These are phyloP conservation scores for Nothomitra cinnamomea DNA, from an alignment of 2,329 filamentous ascomycete species.

Conservation along the genomic window DNA sequence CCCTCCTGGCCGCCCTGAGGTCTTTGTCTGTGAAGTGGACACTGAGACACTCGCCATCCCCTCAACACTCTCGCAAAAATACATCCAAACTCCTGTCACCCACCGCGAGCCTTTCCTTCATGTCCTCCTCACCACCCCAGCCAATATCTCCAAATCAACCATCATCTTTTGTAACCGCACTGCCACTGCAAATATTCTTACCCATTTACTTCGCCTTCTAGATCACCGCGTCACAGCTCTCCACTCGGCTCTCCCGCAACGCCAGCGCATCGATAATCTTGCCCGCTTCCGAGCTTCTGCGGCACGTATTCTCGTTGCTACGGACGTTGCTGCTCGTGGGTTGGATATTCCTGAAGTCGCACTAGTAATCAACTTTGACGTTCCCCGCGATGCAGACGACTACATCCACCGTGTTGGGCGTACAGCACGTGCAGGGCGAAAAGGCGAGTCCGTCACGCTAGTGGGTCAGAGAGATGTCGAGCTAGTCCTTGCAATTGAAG, in stretches of 20 bases:
- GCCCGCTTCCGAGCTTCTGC: conserved; percentile 81
- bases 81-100: conserved; percentile 75
- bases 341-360: conserved; percentile 87
- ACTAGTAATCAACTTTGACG: conserved; percentile 86
- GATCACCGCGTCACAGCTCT: conserved; percentile 81
- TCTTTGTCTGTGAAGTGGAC: conserved; percentile 82
- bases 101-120: conserved; percentile 94
- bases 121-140: conserved; percentile 63
- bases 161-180: conserved; percentile 96
- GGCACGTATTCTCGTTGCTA: conserved; percentile 79
- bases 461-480: conserved; percentile 88
- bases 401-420: conserved; percentile 95
- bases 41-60: conserved; percentile 59
- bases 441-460: conserved; percentile 69
- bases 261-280: conserved; percentile 72
- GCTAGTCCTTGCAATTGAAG: conserved; percentile 78
- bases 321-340: conserved; percentile 85
- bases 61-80: conserved; percentile 62
- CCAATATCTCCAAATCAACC: conserved; percentile 55
- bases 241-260: conserved; percentile 73
- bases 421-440: conserved; percentile 78
- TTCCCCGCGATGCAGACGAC: conserved; percentile 89
- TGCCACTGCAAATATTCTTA: conserved; percentile 70
- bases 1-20: conserved; percentile 50
- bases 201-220: conserved; percentile 72